Evolutionary conservation across 2,329 filamentous ascomycete species (phyloP).

Genomic region (Colletotrichum lini): DNA sequence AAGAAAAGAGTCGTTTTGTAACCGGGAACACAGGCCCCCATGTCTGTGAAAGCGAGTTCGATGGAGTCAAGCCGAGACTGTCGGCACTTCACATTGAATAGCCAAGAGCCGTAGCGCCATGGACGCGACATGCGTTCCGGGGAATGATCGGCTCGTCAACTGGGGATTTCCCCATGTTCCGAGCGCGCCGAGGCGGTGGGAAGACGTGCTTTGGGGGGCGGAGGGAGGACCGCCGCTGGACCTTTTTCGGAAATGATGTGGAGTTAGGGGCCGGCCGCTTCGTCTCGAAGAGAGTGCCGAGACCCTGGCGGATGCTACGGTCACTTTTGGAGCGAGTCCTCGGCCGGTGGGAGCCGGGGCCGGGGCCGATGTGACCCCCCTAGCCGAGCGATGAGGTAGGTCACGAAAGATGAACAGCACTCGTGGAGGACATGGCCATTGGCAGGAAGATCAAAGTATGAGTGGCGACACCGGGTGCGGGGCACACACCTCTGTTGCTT

Average conservation of each 20-base stretch:
- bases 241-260: constrained; percentile 1
- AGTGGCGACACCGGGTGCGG: too few species aligned
- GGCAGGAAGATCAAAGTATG: not conserved
- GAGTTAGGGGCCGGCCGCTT: not conserved
- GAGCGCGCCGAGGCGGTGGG: not conserved
- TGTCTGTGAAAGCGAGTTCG: not conserved
- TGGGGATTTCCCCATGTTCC: not conserved
- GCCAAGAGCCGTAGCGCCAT: not conserved
- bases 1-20: not conserved
- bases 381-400: too few species aligned
- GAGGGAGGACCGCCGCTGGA: constrained; percentile 2
- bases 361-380: not conserved
- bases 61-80: not conserved
- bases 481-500: too few species aligned
- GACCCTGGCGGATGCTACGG: not conserved
- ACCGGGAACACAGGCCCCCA: too few species aligned
- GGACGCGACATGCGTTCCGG: not conserved
- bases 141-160: not conserved
- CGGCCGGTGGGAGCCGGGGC: not conserved
- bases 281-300: constrained; percentile 2
- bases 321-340: not conserved
- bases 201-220: not conserved
- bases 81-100: not conserved
- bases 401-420: too few species aligned
- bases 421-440: not conserved